Conservation (phyloP, 192 early-diverging fungal genomes). For the Coemansia sp. region DNA sequence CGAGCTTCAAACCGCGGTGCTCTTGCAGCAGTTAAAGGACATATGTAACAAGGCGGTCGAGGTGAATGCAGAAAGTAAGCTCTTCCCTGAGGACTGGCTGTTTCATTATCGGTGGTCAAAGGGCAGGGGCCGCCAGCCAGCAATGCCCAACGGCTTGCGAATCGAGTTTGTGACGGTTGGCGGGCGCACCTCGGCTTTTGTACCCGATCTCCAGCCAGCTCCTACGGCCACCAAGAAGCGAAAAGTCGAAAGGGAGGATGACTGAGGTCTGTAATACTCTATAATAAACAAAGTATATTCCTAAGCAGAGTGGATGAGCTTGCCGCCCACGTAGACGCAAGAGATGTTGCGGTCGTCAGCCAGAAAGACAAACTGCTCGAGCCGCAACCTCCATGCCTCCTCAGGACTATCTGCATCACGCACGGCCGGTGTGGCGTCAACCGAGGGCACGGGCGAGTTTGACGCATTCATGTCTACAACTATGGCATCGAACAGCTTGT, state of each 20-base stretch:
- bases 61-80: conserved; percentile 64
- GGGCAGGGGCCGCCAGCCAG: conserved; percentile 40
- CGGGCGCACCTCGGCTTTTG: conserved; percentile 35
- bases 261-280: neutral
- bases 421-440: conserved; percentile 25
- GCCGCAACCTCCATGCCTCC: conserved; percentile 40
- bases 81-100: conserved; percentile 73
- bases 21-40: conserved; percentile 52
- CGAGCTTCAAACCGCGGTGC: conserved; percentile 39
- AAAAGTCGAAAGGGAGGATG: neutral
- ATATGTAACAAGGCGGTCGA: conserved; percentile 59
- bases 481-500: conserved; percentile 94
- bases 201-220: conserved; percentile 27
- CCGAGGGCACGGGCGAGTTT: conserved; percentile 45
- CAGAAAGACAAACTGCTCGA: conserved; percentile 87
- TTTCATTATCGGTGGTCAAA: conserved; percentile 79
- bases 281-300: neutral
- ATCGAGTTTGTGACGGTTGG: conserved; percentile 71
- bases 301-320: conserved; percentile 41
- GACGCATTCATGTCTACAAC: conserved; percentile 71
- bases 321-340: conserved; percentile 79
- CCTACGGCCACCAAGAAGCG: neutral
- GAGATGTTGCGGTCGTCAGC: conserved; percentile 86
- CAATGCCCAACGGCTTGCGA: conserved; percentile 57
- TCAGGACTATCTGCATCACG: neutral